Conservation (phyloP, 495 filamentous ascomycete species). For the Chaetomidium leptoderma region DNA sequence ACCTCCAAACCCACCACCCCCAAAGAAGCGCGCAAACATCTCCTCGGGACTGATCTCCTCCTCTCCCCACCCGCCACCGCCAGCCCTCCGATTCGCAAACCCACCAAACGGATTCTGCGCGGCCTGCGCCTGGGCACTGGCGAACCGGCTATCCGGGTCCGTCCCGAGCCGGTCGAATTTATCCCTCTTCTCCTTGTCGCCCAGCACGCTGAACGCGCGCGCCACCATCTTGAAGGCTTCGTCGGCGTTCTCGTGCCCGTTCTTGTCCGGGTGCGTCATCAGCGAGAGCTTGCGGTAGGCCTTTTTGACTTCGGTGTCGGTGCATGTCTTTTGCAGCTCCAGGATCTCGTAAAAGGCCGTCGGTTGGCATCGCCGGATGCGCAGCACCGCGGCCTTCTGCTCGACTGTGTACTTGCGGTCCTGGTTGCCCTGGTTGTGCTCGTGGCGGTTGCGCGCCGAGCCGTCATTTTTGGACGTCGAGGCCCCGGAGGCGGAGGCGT, state of each 20-base stretch:
- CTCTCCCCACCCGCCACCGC: slow-evolving; percentile 55
- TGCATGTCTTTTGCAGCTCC: slow-evolving; percentile 58
- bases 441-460: slow-evolving; percentile 60
- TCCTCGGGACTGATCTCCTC: slow-evolving; percentile 96
- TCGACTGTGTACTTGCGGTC: slow-evolving; percentile 83
- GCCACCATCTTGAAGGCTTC: slow-evolving; percentile 99
- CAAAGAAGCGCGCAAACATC: slow-evolving; percentile 93
- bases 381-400: slow-evolving; percentile 82
- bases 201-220: slow-evolving; percentile 87
- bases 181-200: slow-evolving; percentile 85
- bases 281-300: slow-evolving; percentile 89
- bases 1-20: slow-evolving; percentile 47
- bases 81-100: slow-evolving; percentile 52
- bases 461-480: slow-evolving; percentile 46
- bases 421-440: slow-evolving; percentile 92
- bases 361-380: slow-evolving; percentile 74
- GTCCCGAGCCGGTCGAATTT: slow-evolving; percentile 84
- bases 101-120: slow-evolving; percentile 67
- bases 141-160: slow-evolving; percentile 85
- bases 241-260: slow-evolving; percentile 92
- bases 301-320: slow-evolving; percentile 82
- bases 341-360: slow-evolving; percentile 93
- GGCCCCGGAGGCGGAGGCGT: slow-evolving; percentile 69
- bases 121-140: slow-evolving; percentile 52
- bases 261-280: slow-evolving; percentile 94